Evolutionary conservation across 768 basidiomycete species (phyloP), one percentile per base, ranked within the genome.

Genomic region (Wakefieldia striispora): DNA sequence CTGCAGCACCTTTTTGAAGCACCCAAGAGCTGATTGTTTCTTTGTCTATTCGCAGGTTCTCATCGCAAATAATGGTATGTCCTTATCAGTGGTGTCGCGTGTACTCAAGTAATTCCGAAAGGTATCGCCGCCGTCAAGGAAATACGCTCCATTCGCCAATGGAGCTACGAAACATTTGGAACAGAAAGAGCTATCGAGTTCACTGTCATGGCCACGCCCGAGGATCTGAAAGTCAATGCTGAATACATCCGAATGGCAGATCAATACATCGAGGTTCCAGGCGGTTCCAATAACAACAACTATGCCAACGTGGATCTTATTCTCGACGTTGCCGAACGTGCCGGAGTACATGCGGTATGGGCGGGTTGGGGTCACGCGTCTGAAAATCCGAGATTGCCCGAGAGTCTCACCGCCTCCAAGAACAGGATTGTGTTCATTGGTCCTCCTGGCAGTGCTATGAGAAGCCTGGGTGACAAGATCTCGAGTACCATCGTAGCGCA

Each of bases 241-340:
- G 97, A 99, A 64, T 99, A 99, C 72, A 99, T 99, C 69, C 88
- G 97, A 54, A 99, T 99, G 97, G 97, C 97, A 37, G 97, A 99
- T 69, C 88, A 94, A 61, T 98, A 97, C 66, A 88, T 99, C 64
- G 97, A 99, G 71, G 97, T 99, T 9, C 95, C 97, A 17, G 97
- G 97, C 52, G 97, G 97, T 53, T 83, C 88, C 17, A 99, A 99
- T 70, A 99, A 98, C 78, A 94, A 98, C 80, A 98, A 99, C 71
- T 98, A 98, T 64, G 97, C 97, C 59, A 99, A 99, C 68, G 97
- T 99, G 61, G 97, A 99, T 64, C 86, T 97, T 63, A 98, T 99
- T 62, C 91, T 98, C 50, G 97, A 99, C 65, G 84, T 99, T 49
- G 97, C 97, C 37, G 95, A 99, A 72, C 86, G 97, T 57, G 81